Evolutionary conservation across 129 eudicot genomes (phyloP).

Genomic region (Helianthus annuus): DNA sequence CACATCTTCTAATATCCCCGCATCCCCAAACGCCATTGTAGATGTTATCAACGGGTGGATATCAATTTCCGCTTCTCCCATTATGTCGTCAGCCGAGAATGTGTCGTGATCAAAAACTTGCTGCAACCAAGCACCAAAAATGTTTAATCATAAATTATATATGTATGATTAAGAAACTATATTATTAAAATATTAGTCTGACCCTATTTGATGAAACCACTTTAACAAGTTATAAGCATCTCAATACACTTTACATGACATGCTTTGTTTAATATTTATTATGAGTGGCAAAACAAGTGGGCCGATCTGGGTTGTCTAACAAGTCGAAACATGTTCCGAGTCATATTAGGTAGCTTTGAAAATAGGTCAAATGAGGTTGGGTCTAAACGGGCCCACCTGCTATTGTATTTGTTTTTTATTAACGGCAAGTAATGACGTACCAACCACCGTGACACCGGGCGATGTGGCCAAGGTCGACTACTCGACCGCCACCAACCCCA

Average conservation of each 20-base stretch:
- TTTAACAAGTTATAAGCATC: neutral
- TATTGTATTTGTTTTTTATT: neutral
- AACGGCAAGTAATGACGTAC: no score
- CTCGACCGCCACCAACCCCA: no score
- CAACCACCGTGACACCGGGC: no score
- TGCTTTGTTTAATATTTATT: neutral
- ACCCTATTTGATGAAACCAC: neutral
- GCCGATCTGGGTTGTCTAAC: neutral
- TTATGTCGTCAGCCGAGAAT: constrained; percentile 88
- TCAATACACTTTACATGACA: neutral
- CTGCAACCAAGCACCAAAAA: constrained; percentile 37
- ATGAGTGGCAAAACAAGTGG: neutral
- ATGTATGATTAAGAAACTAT: neutral
- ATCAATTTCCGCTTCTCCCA: constrained; percentile 94
- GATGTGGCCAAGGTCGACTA: no score
- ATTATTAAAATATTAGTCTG: neutral
- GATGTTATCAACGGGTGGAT: constrained; percentile 89
- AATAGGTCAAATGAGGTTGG: neutral
- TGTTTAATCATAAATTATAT: neutral
- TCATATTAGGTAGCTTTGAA: neutral
- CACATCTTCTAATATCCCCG: constrained; percentile 71
- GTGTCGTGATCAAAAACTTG: constrained; percentile 89
- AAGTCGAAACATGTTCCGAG: neutral
- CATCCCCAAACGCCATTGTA: constrained; percentile 76
- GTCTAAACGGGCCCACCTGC: neutral